Percentiles rank a stretch among this genome's conserved stretches.
phyloP scores from a whole-genome alignment of 1,284 basidiomycete species.

The Malassezia sp. region DNA sequence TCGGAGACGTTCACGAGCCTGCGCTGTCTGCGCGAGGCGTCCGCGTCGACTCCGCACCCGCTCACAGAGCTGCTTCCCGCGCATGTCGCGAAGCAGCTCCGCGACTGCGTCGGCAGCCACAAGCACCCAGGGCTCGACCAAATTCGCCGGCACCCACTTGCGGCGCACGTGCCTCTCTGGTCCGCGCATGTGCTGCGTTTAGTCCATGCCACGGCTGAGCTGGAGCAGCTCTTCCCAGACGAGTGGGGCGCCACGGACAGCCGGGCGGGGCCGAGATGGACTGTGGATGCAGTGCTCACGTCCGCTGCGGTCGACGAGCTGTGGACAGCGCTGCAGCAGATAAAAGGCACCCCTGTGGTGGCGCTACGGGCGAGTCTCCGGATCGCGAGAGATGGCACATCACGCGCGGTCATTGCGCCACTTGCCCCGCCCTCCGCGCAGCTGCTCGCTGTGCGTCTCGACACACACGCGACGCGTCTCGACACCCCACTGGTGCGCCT shows the following conservation, averaged over 20 bases:
- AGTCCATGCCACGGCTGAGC: not conserved
- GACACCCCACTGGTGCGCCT: not conserved
- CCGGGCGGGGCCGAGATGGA: not conserved
- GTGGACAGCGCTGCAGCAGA: not conserved
- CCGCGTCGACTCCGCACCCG: not conserved
- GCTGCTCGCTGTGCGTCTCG: slow-evolving; percentile 6
- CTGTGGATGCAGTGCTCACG: not conserved
- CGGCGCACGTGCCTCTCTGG: slow-evolving; percentile 15
- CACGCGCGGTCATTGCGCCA: slow-evolving; percentile 3
- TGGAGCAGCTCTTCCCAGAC: slow-evolving; percentile 2
- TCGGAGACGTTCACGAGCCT: slow-evolving; percentile 9
- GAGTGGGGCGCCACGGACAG: no score
- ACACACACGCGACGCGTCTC: slow-evolving; percentile 3
- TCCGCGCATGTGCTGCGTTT: slow-evolving; percentile 9
- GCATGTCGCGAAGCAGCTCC: not conserved
- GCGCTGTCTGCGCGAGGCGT: slow-evolving; percentile 11
- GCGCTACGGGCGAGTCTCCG: slow-evolving; percentile 13
- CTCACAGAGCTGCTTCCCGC: not conserved
- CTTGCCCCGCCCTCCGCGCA: not conserved
- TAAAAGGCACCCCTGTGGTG: not conserved
- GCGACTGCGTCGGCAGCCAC: no score
- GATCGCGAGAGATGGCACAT: not conserved
- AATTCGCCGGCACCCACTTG: slow-evolving; percentile 4
- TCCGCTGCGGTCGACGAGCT: slow-evolving; percentile 4
- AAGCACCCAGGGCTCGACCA: not conserved